phyloP scores from a whole-genome alignment of 306 rosid genomes.

The Prinsepia uniflora region DNA sequence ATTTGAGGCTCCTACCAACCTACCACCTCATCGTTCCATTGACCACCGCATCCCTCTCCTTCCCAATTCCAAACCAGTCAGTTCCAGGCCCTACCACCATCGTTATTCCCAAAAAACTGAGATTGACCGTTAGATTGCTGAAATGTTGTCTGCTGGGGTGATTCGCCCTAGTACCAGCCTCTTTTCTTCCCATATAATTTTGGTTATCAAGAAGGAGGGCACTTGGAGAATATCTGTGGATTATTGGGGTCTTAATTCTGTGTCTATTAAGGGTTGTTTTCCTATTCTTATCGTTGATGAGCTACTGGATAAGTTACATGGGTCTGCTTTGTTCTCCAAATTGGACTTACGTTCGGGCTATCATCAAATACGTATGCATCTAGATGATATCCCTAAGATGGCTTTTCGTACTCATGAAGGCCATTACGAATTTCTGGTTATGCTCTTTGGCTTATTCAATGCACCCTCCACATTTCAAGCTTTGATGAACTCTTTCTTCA shows the following conservation, averaged over 20 bases:
- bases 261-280: neutral
- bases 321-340: accelerated
- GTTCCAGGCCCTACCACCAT: neutral
- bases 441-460: neutral
- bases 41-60: too few species aligned
- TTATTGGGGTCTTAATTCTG: neutral
- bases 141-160: neutral
- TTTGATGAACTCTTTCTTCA: neutral
- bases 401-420: too few species aligned
- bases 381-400: too few species aligned
- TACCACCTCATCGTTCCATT: too few species aligned
- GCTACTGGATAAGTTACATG: neutral
- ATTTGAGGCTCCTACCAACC: too few species aligned
- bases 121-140: too few species aligned
- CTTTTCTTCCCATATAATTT: accelerated
- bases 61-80: too few species aligned
- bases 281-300: neutral
- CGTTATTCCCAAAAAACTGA: too few species aligned
- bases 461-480: neutral
- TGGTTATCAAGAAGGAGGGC: neutral
- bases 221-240: neutral
- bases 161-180: neutral
- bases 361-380: too few species aligned
- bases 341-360: neutral
- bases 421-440: too few species aligned